These are phyloP conservation scores for Jamesozyma rosinii DNA, from an alignment of 805 yeast genomes.

Conservation along the genomic window DNA sequence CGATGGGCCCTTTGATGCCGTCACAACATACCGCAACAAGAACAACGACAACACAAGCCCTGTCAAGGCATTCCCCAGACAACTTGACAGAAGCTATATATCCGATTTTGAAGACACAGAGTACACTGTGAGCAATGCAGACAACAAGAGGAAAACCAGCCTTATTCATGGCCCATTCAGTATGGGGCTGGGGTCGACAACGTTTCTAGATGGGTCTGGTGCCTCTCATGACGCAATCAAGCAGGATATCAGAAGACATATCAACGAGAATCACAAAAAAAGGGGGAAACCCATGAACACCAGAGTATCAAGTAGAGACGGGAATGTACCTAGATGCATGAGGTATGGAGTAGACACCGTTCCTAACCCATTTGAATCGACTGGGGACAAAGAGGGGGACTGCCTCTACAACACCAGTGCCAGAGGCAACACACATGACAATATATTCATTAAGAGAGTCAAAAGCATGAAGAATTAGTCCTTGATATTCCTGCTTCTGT, in stretches of 20 bases:
- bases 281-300: neutral
- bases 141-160: constrained; percentile 50
- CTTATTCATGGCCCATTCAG: constrained; percentile 83
- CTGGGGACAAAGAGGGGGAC: no score
- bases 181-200: constrained; percentile 82
- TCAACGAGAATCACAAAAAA: neutral
- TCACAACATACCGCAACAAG: constrained; percentile 84
- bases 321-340: no score
- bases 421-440: no score
- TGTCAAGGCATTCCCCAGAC: constrained; percentile 73
- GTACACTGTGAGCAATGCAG: constrained; percentile 48
- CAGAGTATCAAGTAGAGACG: no score
- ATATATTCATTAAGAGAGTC: no score
- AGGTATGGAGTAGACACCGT: no score
- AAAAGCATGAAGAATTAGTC: no score
- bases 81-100: constrained; percentile 36
- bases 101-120: constrained; percentile 15
- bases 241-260: neutral
- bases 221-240: constrained; percentile 42
- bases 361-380: no score
- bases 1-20: constrained; percentile 98
- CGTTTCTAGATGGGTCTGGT: constrained; percentile 94
- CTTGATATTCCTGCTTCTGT: no score
- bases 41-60: constrained; percentile 72
- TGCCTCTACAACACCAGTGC: no score